phyloP scores from a whole-genome alignment of 495 filamentous ascomycete genomes.

The Talaromyces proteolyticus region DNA sequence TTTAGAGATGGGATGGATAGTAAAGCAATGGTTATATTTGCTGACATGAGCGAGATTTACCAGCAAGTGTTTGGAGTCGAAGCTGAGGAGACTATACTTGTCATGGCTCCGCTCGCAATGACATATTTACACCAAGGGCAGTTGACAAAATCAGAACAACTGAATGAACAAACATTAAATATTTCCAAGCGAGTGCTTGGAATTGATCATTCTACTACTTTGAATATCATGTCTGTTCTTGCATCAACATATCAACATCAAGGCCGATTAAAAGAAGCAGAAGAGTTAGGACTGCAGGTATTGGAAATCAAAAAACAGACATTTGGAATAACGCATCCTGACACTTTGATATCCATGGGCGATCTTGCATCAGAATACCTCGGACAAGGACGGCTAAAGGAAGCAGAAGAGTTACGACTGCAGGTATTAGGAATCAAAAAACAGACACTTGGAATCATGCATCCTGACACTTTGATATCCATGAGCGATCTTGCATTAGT shows the following conservation, averaged over 20 bases:
- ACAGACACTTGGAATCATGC: conserved; percentile 3
- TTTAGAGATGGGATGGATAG: too few species aligned
- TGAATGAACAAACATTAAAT: too few species aligned
- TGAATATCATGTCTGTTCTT: not conserved
- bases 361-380: conserved; percentile 21
- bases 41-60: too few species aligned
- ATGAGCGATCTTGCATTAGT: conserved; percentile 3
- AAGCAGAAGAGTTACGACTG: too few species aligned
- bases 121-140: conserved; percentile 16
- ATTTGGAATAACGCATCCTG: conserved; percentile 19
- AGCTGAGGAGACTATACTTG: conserved; percentile 1
- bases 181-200: too few species aligned
- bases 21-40: too few species aligned
- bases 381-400: conserved; percentile 2
- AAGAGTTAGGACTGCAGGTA: conserved; percentile 15
- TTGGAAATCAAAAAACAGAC: conserved; percentile 10
- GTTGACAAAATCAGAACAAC: too few species aligned
- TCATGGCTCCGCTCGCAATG: not conserved
- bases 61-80: conserved; percentile 1
- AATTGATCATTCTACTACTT: conserved; percentile 1
- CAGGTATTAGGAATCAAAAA: too few species aligned
- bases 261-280: conserved; percentile 25
- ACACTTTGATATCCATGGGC: conserved; percentile 23
- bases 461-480: conserved; percentile 6
- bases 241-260: conserved; percentile 10